Evolutionary conservation across 2,329 filamentous ascomycete genomes (phyloP), one percentile per base, ranked within the genome.

Genomic region (Penicillium sp.): DNA sequence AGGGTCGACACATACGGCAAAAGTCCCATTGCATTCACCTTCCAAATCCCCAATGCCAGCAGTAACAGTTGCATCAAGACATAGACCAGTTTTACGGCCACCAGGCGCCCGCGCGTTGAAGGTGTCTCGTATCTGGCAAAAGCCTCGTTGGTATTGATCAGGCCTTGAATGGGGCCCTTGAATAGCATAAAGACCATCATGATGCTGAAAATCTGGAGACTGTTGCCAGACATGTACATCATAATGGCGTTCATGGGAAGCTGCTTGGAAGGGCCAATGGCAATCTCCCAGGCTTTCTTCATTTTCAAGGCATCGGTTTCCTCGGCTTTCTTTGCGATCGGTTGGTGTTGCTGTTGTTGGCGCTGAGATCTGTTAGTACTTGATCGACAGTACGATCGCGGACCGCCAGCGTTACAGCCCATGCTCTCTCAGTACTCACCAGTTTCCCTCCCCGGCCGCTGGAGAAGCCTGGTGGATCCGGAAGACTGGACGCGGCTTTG

Each of bases 121-220:
- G 89, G 84, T 18, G 88, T 90, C 68, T 96, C 89, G 70, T 95
- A 95, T 53, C 86, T 85, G 65, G 88, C 82, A 68, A 98, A 97
- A n/a, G 87, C 88, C 64, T 84, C 81, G 65, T 93, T 90, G 41
- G 91, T 91, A 58, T 76, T 82, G 51, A 95, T 72, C 39, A 97
- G 74, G 32, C 90, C 93, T 70, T 88, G 82, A 51, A 98, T 79
- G 8, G 93, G 93, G 58, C 88, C 94, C 77, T 97, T 97, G 79
- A 98, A 98, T 39, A 95, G 84, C 86, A 96, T 97, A 63, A 91
- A 90, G 13, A 97, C 91, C 90, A 97, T 98, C 89, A 97, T 97
- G 72, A 98, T 97, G 72, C 87, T 94, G 76, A 98, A 98, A 58
- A 98, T 97, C 69, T 98, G 93, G 40, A 98, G 81, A 52, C 88